Conservation (phyloP, 495 filamentous ascomycete species). For the Hypoxylon rickii region DNA sequence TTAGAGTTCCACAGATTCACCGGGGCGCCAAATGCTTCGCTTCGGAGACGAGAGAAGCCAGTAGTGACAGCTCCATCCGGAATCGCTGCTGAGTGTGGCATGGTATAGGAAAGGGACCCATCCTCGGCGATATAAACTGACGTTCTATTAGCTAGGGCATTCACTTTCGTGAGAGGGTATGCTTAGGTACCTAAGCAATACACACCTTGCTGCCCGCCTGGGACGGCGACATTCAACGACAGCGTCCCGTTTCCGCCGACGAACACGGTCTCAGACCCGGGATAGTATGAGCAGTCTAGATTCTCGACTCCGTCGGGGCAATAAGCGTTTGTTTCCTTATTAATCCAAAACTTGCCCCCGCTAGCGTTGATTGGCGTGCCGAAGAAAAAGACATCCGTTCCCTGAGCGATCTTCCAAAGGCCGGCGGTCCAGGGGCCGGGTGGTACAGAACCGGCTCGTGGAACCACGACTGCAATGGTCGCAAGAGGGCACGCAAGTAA, state of each 20-base stretch:
- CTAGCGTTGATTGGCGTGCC: slow-evolving; percentile 23
- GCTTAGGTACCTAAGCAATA: neutral
- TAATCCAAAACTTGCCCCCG: slow-evolving; percentile 30
- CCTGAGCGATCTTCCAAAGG: slow-evolving; percentile 21
- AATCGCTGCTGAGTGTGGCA: slow-evolving; percentile 18
- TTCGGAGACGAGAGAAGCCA: slow-evolving; percentile 18
- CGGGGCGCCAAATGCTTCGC: slow-evolving; percentile 11
- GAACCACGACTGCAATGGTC: slow-evolving; percentile 1
- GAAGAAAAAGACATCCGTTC: slow-evolving; percentile 15
- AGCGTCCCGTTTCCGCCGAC: slow-evolving; percentile 20
- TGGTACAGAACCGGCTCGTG: neutral
- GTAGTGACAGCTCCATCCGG: slow-evolving; percentile 13
- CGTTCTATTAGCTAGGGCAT: neutral
- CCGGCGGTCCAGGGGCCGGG: slow-evolving; percentile 16
- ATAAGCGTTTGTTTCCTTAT: slow-evolving; percentile 15
- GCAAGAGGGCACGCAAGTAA: slow-evolving; percentile 7
- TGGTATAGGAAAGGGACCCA: slow-evolving; percentile 28
- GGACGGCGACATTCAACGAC: slow-evolving; percentile 21
- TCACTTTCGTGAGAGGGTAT: neutral
- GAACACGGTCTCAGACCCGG: slow-evolving; percentile 23
- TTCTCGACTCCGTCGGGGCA: slow-evolving; percentile 19
- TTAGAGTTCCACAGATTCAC: slow-evolving; percentile 3
- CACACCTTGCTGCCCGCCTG: slow-evolving; percentile 33
- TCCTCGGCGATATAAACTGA: slow-evolving; percentile 25
- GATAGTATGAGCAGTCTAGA: slow-evolving; percentile 22